Evolutionary conservation across 2,329 filamentous ascomycete genomes (phyloP).

Genomic region (Massarina eburnea): DNA sequence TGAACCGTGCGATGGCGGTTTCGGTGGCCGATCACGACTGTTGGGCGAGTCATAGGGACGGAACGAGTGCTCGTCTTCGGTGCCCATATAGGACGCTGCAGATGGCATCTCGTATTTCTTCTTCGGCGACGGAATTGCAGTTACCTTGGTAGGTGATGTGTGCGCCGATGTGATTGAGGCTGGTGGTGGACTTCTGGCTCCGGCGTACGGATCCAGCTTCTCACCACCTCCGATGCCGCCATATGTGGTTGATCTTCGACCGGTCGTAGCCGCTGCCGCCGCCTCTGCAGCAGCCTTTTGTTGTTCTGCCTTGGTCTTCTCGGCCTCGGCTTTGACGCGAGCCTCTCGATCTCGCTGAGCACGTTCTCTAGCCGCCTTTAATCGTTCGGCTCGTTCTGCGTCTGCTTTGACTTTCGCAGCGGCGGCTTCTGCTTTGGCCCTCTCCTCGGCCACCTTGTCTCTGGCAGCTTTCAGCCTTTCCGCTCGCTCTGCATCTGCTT

Average conservation of each 20-base stretch:
- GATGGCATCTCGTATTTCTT: conserved; percentile 51
- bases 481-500: conserved; percentile 37
- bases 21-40: conserved; percentile 59
- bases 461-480: conserved; percentile 43
- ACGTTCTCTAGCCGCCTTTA: conserved; percentile 44
- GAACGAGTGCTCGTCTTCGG: conserved; percentile 63
- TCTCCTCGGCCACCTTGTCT: conserved; percentile 42
- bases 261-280: conserved; percentile 22
- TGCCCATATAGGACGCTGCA: conserved; percentile 61
- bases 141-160: conserved; percentile 43
- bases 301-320: conserved; percentile 32
- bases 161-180: conserved; percentile 39
- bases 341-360: conserved; percentile 42
- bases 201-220: conserved; percentile 69
- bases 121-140: conserved; percentile 40
- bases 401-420: conserved; percentile 37
- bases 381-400: conserved; percentile 36
- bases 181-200: conserved; percentile 59
- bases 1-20: conserved; percentile 37
- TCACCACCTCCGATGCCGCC: conserved; percentile 60
- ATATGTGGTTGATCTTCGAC: conserved; percentile 43
- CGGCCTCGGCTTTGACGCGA: conserved; percentile 38
- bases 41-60: conserved; percentile 72
- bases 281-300: conserved; percentile 7
- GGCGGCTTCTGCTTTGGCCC: conserved; percentile 28